phyloP scores from a whole-genome alignment of 177 flowering plant species.

The Vitis hybrid region DNA sequence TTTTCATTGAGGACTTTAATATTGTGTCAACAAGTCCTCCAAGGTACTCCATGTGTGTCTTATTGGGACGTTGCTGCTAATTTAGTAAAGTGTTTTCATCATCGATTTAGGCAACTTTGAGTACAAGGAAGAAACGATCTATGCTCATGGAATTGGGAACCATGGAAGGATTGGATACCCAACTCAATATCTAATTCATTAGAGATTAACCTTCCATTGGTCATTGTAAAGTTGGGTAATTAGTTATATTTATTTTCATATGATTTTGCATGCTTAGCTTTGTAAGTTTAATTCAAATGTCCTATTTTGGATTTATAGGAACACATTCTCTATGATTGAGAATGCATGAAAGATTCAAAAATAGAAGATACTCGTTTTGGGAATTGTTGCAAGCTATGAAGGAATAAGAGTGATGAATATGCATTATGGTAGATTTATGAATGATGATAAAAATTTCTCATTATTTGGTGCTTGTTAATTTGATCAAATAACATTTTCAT shows the following conservation, averaged over 20 bases:
- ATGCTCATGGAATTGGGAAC: constrained; percentile 87
- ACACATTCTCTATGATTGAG: constrained; percentile 70
- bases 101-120: no score
- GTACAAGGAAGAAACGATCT: constrained; percentile 48
- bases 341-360: constrained; percentile 70
- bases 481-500: no score
- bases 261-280: background rate
- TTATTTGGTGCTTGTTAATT: no score
- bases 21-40: constrained; percentile 24
- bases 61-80: background rate
- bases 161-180: constrained; percentile 70
- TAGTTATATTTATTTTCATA: background rate
- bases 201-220: constrained; percentile 79
- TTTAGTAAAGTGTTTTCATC: background rate
- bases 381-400: no score
- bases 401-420: no score
- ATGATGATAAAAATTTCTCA: no score
- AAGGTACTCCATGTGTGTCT: constrained; percentile 41
- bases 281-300: background rate
- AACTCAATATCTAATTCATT: constrained; percentile 79
- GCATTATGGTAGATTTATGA: no score
- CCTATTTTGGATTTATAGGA: constrained; percentile 43
- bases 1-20: constrained; percentile 56
- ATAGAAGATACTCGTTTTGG: constrained; percentile 54
- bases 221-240: constrained; percentile 63